phyloP scores from a whole-genome alignment of 176 grass and related monocot species.

The Rhynchospora breviuscula region DNA sequence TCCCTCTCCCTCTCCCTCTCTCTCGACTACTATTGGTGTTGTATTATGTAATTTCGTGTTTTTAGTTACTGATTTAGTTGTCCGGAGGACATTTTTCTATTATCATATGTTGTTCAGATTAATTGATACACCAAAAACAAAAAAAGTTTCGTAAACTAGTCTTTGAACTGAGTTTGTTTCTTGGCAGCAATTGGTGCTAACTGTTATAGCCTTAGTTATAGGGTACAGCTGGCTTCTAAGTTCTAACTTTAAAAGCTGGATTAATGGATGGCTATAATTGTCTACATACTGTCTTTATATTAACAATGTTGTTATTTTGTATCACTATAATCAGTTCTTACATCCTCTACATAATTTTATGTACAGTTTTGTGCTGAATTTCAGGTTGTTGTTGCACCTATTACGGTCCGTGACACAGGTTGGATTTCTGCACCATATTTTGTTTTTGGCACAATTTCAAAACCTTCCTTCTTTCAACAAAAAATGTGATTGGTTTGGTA shows the following conservation, averaged over 20 bases:
- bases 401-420: conserved; percentile 41
- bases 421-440: neutral
- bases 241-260: neutral
- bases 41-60: neutral
- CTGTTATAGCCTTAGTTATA: too few relatives aligned
- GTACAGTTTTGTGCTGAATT: neutral
- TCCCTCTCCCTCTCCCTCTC: neutral
- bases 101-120: neutral
- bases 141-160: neutral
- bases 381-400: conserved; percentile 23
- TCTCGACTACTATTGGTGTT: neutral
- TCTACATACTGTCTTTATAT: too few relatives aligned
- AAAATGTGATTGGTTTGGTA: neutral
- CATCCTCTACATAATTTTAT: too few relatives aligned
- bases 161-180: neutral
- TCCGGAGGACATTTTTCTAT: too few relatives aligned
- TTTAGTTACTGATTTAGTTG: too few relatives aligned
- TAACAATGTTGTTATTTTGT: neutral
- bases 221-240: neutral
- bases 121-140: neutral
- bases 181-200: neutral
- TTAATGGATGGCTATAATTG: too few relatives aligned
- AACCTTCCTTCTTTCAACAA: neutral
- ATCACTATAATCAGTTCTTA: neutral
- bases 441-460: neutral